Evolutionary conservation across 495 filamentous ascomycete genomes (phyloP).

Genomic region (Pyronema domesticum): DNA sequence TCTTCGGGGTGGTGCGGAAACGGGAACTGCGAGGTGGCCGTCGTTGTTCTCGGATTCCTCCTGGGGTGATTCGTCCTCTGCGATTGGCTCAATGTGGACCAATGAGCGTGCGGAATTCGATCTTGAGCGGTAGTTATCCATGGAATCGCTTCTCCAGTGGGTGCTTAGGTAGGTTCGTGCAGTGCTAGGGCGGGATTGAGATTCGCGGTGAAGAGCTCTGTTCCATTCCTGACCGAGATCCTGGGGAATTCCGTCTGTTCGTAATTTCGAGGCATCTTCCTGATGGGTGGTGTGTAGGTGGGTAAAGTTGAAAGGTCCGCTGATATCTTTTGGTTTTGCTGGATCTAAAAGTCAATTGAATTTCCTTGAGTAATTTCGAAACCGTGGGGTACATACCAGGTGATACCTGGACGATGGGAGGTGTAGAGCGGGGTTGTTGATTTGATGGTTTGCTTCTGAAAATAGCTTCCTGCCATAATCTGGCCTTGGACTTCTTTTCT

Average conservation of each 20-base stretch:
- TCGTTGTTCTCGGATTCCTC: no score
- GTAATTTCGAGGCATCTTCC: constrained; percentile 8
- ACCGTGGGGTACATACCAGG: no score
- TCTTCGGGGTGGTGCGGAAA: no score
- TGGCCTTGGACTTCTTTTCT: background rate
- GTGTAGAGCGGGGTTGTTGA: no score
- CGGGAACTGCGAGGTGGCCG: no score
- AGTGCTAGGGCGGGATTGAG: background rate
- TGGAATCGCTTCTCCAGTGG: constrained; percentile 1
- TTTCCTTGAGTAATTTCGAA: no score
- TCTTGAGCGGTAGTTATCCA: constrained; percentile 10
- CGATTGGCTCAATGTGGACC: constrained; percentile 10
- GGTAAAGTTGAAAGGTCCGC: constrained; percentile 23
- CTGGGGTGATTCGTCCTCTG: background rate
- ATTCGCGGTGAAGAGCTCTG: constrained; percentile 2
- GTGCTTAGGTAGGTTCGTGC: background rate
- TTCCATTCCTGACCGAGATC: constrained; percentile 6
- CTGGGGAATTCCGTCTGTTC: background rate
- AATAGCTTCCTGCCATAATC: background rate
- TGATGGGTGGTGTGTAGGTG: constrained; percentile 21
- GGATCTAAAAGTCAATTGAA: background rate
- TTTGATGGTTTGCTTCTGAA: background rate
- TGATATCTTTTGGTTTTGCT: constrained; percentile 20
- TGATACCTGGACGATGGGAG: no score
- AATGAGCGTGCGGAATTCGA: constrained; percentile 16